Evolutionary conservation across 192 early-diverging fungal genomes (phyloP), one percentile per base, ranked within the genome.

Genomic region (Podila epigama): DNA sequence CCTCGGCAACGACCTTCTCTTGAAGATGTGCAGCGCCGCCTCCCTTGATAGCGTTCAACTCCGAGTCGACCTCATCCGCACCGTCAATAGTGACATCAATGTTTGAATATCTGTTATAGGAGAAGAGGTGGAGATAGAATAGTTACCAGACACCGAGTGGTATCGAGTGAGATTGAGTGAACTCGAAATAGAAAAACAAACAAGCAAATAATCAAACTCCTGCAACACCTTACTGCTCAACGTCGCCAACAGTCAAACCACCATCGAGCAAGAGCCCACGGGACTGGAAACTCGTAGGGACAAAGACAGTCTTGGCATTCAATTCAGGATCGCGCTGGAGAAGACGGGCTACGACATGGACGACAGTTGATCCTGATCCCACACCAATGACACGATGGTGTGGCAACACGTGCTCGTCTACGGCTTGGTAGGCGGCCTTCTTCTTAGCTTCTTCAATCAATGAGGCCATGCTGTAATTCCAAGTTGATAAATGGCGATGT

Each of bases 11-110:
- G 12, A 97, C 86, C 84, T 97, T 97, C 73, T 98, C 96, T 70
- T 93, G 94, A 63, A 98, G 81, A 54, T 98, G 96, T 54, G 94
- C 95, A 29, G 83, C 96, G 56, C 96, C 96, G 28, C 96, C 96
- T 25, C 96, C 95, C 83, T 98, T 98, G 83, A 98, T 98, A 22
- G 89, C 93, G 78, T 97, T 96, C 66, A 97, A 82, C 64, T 89
- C 78, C 13, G 90, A 61, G 67, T 98, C 96, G 67, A 90, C 89
- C 78, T 93, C 91, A 72, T 93, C 91, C 4, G 96, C 96, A 22
- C 96, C 95, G 55, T 98, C 96, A 73, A 98, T 96, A 33, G 94
- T 92, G 22, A 96, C 92, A 69, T 97, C 94, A 58, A 95, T 88
- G 18, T 81, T 75, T 0, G 94, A 88, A 62, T 92, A 89, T 42